phyloP scores from a whole-genome alignment of 768 basidiomycete genomes.

The Rhizopogon salebrosus region DNA sequence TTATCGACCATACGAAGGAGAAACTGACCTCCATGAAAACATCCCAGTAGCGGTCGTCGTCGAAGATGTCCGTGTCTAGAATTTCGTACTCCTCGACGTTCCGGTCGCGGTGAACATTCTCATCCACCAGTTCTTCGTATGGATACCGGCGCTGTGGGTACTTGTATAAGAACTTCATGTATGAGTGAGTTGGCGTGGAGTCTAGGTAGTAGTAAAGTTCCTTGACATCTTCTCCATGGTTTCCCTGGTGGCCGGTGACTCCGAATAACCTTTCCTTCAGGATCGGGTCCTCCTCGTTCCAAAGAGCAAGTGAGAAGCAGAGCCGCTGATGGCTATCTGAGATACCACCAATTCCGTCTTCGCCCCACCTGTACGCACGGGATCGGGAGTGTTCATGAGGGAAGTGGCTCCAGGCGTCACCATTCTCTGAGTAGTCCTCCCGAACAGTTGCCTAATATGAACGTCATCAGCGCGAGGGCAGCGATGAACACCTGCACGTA shows the following conservation, averaged over 20 bases:
- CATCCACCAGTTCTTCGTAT: conserved; percentile 87
- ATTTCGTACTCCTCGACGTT: conserved; percentile 92
- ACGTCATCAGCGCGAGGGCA: not conserved
- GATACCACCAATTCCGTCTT: conserved; percentile 96
- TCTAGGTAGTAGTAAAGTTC: conserved; percentile 99
- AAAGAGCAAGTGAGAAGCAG: conserved; percentile 85
- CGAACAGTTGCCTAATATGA: conserved; percentile 83
- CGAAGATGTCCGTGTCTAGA: conserved; percentile 86
- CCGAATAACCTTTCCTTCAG: conserved; percentile 97
- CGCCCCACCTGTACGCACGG: conserved; percentile 97
- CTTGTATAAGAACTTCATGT: conserved; percentile 99
- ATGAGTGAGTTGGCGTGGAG: conserved; percentile 97
- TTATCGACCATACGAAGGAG: conserved; percentile 5
- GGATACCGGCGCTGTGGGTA: conserved; percentile 92
- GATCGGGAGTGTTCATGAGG: conserved; percentile 92
- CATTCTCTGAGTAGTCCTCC: conserved; percentile 96
- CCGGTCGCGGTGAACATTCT: conserved; percentile 77
- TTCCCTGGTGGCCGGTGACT: conserved; percentile 94
- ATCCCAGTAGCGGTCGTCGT: conserved; percentile 96
- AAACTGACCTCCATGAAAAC: conserved; percentile 87
- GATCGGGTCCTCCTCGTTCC: conserved; percentile 94
- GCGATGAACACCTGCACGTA: conserved; percentile 28
- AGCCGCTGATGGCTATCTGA: conserved; percentile 96
- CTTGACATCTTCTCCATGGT: conserved; percentile 99
- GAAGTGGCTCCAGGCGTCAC: conserved; percentile 94